Evolutionary conservation across 352 stramenopile species (phyloP).

Genomic region (Phytophthora foliorum): DNA sequence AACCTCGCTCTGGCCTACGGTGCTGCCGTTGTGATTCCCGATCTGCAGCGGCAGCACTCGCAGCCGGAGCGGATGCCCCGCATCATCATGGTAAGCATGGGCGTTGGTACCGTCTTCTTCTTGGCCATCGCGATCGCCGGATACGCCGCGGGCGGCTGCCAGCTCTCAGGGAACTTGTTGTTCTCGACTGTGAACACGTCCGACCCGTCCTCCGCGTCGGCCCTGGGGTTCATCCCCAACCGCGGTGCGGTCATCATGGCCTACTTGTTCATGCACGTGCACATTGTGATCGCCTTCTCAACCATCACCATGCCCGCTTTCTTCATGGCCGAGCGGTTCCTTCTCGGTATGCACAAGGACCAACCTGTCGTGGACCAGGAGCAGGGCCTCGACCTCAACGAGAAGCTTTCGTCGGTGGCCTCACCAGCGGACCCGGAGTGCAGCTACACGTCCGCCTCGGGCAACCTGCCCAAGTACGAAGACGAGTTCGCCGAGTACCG

Average conservation of each 20-base stretch:
- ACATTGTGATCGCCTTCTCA: slow-evolving; percentile 62
- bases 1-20: slow-evolving; percentile 45
- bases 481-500: slow-evolving; percentile 46
- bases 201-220: slow-evolving; percentile 29
- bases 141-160: slow-evolving; percentile 49
- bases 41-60: slow-evolving; percentile 55
- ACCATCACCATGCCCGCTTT: slow-evolving; percentile 52
- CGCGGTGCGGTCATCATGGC: slow-evolving; percentile 44
- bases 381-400: slow-evolving; percentile 21
- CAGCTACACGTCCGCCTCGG: slow-evolving; percentile 17
- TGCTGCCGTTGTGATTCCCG: slow-evolving; percentile 40
- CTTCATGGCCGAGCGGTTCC: slow-evolving; percentile 52
- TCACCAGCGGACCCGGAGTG: slow-evolving; percentile 24
- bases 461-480: slow-evolving; percentile 24
- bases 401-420: slow-evolving; percentile 31
- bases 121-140: slow-evolving; percentile 48
- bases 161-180: slow-evolving; percentile 49
- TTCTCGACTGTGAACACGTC: slow-evolving; percentile 45
- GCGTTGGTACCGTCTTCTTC: slow-evolving; percentile 48
- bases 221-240: slow-evolving; percentile 41
- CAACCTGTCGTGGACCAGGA: slow-evolving; percentile 17
- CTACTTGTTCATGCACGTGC: slow-evolving; percentile 53
- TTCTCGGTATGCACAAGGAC: slow-evolving; percentile 53
- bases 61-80: slow-evolving; percentile 56
- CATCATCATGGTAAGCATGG: slow-evolving; percentile 51